A percentile compares a stretch with the other conserved stretches of the same genome.
Evolutionary conservation across 352 stramenopile species (phyloP).

Genomic region (Blastocystis hominis): DNA sequence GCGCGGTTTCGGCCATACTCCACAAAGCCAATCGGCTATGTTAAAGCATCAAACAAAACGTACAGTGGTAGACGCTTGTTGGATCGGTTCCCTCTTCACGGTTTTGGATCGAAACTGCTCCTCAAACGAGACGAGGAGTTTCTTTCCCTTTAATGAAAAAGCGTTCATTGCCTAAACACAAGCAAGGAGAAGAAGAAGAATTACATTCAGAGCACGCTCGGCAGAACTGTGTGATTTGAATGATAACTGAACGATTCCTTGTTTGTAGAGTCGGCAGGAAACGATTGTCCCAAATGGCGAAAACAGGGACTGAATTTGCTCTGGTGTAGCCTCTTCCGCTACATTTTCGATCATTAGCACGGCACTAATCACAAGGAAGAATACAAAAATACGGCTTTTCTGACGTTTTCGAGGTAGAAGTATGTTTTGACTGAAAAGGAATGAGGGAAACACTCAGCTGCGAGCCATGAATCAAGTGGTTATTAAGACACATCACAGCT

Average conservation of each 20-base stretch:
- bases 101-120: not conserved
- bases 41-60: too few species aligned
- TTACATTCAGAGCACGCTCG: not conserved
- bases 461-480: not conserved
- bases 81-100: too few species aligned
- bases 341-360: not conserved
- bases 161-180: not conserved
- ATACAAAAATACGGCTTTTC: not conserved
- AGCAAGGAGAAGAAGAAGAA: not conserved
- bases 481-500: slow-evolving; percentile 33
- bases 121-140: not conserved
- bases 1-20: not conserved
- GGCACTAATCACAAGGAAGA: not conserved
- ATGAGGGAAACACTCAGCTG: not conserved
- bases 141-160: slow-evolving; percentile 12
- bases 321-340: not conserved
- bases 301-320: not conserved
- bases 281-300: not conserved
- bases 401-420: not conserved
- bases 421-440: not conserved
- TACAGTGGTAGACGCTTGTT: too few species aligned
- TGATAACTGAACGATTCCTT: not conserved
- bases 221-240: not conserved
- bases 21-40: slow-evolving; percentile 15
- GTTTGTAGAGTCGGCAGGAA: not conserved